Evolutionary conservation across 345 rosid genomes (phyloP).

Genomic region (Citrus hindsii): DNA sequence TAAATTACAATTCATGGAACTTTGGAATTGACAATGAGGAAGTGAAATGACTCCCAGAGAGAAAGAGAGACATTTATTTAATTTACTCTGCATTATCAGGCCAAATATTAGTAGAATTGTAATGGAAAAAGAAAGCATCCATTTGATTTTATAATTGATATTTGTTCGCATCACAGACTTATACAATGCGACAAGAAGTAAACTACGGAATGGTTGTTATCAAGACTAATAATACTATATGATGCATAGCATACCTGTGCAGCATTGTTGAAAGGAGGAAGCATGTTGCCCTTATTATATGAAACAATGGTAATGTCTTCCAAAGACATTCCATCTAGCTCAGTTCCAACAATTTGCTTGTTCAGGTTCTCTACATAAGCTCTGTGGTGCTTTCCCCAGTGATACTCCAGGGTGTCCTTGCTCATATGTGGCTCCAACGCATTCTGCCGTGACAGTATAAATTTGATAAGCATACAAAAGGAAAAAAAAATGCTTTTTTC

Average conservation of each 20-base stretch:
- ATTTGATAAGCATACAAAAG: background rate
- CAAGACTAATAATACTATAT: background rate
- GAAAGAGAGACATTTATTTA: background rate
- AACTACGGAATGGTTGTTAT: background rate
- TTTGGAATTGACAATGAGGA: background rate
- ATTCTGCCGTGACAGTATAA: slow-evolving; percentile 37
- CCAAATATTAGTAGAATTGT: background rate
- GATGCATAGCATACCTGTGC: slow-evolving; percentile 59
- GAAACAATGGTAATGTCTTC: slow-evolving; percentile 56
- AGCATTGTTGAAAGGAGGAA: slow-evolving; percentile 90
- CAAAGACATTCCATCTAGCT: slow-evolving; percentile 53
- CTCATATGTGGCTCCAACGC: slow-evolving; percentile 94
- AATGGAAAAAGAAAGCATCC: too few relatives aligned
- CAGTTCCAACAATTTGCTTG: slow-evolving; percentile 74
- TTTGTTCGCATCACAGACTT: background rate
- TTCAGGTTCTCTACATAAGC: slow-evolving; percentile 82
- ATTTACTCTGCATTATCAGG: background rate
- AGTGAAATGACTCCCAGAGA: background rate
- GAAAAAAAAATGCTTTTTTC: too few relatives aligned
- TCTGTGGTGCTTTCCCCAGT: slow-evolving; percentile 95
- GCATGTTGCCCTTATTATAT: slow-evolving; percentile 72
- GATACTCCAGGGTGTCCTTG: slow-evolving; percentile 66
- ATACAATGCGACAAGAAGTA: background rate
- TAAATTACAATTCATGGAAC: background rate
- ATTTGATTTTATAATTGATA: too few relatives aligned